Percentiles rank a stretch among this genome's conserved stretches.
Conservation (phyloP, 2,329 filamentous ascomycete genomes). For the Colletotrichum tanaceti region DNA sequence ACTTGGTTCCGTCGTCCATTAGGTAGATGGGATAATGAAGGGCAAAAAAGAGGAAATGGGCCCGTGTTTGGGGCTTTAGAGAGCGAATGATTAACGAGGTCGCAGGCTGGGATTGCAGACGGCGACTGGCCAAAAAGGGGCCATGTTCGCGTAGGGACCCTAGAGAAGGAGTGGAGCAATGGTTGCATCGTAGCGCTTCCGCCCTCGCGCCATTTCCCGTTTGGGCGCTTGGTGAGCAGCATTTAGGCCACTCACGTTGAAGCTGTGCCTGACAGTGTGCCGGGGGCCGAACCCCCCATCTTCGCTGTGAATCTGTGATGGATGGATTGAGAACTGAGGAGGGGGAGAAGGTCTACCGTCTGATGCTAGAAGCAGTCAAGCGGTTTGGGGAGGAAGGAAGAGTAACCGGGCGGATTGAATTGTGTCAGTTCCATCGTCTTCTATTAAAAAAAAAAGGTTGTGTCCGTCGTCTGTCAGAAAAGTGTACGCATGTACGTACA, state of each 20-base stretch:
- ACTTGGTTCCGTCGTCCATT: conserved; percentile 34
- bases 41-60: conserved; percentile 38
- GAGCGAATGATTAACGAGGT: conserved; percentile 29
- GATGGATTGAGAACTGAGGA: conserved; percentile 4
- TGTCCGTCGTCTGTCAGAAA: too few relatives aligned
- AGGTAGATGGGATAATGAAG: conserved; percentile 19
- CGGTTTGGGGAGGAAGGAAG: not conserved
- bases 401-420: not conserved
- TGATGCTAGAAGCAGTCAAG: not conserved
- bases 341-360: too few relatives aligned
- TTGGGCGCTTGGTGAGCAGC: conserved; percentile 34
- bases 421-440: too few relatives aligned
- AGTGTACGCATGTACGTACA: too few relatives aligned
- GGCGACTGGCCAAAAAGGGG: conserved; percentile 39
- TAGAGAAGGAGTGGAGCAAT: conserved; percentile 26
- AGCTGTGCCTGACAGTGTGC: conserved; percentile 30
- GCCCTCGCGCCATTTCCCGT: conserved; percentile 37
- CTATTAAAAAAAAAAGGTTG: too few relatives aligned
- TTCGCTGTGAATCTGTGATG: not conserved
- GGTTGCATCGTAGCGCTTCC: conserved; percentile 24
- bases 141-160: conserved; percentile 33
- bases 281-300: conserved; percentile 19
- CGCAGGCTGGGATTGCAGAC: conserved; percentile 36
- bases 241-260: conserved; percentile 16
- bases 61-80: conserved; percentile 29